These are phyloP conservation scores for Jackrogersella minutella DNA, from an alignment of 495 filamentous ascomycete species.

Conservation along the genomic window DNA sequence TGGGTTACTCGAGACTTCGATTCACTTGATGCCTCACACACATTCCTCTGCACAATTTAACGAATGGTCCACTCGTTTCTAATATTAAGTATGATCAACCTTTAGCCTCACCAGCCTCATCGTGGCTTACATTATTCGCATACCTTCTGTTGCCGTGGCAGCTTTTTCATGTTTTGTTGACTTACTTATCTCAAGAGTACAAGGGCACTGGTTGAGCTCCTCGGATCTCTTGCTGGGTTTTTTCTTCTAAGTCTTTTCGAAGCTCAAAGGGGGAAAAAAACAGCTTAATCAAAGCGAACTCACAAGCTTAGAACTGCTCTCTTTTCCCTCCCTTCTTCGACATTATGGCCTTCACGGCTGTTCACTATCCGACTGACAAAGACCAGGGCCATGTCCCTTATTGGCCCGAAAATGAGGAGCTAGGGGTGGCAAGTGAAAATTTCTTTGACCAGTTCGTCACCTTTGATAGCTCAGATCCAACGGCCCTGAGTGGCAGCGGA, in stretches of 20 bases:
- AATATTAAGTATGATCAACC: conserved; percentile 39
- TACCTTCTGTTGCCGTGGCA: conserved; percentile 48
- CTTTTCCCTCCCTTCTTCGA: conserved; percentile 26
- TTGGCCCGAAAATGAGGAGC: conserved; percentile 49
- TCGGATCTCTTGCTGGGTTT: conserved; percentile 23
- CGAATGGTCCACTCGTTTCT: conserved; percentile 37
- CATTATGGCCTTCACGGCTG: conserved; percentile 44
- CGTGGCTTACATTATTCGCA: conserved; percentile 40
- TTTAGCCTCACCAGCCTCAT: conserved; percentile 39
- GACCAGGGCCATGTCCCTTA: conserved; percentile 44
- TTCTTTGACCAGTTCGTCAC: conserved; percentile 60
- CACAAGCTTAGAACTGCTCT: conserved; percentile 32
- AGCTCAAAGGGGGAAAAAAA: conserved; percentile 9
- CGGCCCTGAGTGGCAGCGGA: conserved; percentile 18
- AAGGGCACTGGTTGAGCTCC: conserved; percentile 31
- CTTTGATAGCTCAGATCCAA: conserved; percentile 47
- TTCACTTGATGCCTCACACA: conserved; percentile 40
- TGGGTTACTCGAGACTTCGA: conserved; percentile 27
- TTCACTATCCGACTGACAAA: conserved; percentile 50
- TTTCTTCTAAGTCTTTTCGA: conserved; percentile 6
- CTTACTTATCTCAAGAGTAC: conserved; percentile 40
- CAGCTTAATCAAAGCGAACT: conserved; percentile 18
- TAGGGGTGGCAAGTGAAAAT: conserved; percentile 47
- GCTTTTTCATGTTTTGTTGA: conserved; percentile 47
- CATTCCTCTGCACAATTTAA: conserved; percentile 42